Base-by-base conservation (phyloP, 225 moss, liverwort and hornwort species). In the Asterella californica region DNA sequence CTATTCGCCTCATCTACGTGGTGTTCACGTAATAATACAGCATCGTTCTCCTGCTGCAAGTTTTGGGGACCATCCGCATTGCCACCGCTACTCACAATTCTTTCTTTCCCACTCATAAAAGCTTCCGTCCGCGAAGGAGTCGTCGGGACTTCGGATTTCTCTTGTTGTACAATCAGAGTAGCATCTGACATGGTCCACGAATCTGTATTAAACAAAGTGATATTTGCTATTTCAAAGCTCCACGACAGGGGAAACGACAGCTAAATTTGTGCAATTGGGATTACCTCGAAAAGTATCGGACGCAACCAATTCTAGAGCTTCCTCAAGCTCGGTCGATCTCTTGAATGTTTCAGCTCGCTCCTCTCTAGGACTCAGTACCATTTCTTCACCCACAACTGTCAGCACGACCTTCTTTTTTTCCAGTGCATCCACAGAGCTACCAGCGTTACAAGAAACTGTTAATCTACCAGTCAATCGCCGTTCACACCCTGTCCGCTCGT, bases 401-500 rank as follows among this genome's bases (percentile, higher is more conserved):
- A 76, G 37, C 24, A 57, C 25, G 42, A 76, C 61, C 6, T 59
- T 74, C 50, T 17, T 25, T 54, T 12, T 53, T 2, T 74, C 74
- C 18, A 74, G 18, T 61, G 59, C 59, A 59, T 76, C 76, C 38
- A 76, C 76, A 76, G 76, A 37, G 9, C 76, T 10, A 37, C 76
- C 60, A 42, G 59, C 76, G 21, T 76, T 61, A 60, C 76, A 76
- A 61, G 60, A 76, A 57, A 76, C 60, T 21, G 22, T 21, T 11
- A 60, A 38, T n/a, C 57, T 75, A 38, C 8, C n/a, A 29, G 2
- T 32, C 55, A 22, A 36, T 22, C 76, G 37, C 60, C 76, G 76
- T 50, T 54, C 49, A 9, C 76, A 22, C 22, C 38, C 38, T 36
- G 33, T 10, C 34, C 61, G 34, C 24, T 27, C 53, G n/a, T 76